A percentile compares a stretch with the other conserved stretches of the same genome.
Evolutionary conservation across 1,284 basidiomycete species (phyloP).

Genomic region (Ceratobasidium sp.): DNA sequence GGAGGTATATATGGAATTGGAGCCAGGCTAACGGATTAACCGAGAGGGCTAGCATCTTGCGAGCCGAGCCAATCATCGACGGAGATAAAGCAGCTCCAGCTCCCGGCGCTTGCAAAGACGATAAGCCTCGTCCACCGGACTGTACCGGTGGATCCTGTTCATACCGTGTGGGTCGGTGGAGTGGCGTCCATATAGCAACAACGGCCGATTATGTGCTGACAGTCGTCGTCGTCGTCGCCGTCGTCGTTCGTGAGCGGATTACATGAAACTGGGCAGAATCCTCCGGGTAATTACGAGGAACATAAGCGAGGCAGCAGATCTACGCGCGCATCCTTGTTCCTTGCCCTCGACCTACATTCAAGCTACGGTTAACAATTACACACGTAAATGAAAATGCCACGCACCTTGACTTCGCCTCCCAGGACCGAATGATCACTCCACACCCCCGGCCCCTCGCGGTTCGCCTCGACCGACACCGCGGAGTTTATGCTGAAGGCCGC

Average conservation of each 20-base stretch:
- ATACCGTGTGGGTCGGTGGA: constrained; percentile 1
- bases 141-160: neutral
- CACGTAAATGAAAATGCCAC: neutral
- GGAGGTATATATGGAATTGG: constrained; percentile 29
- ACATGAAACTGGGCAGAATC: constrained; percentile 8
- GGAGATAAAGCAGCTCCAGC: constrained; percentile 24
- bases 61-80: constrained; percentile 44
- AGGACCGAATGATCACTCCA: neutral
- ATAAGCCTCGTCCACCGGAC: neutral
- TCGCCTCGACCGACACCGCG: constrained; percentile 3
- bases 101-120: constrained; percentile 23
- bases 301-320: constrained; percentile 2
- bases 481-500: constrained; percentile 18
- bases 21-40: constrained; percentile 37
- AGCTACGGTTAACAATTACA: neutral
- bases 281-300: constrained; percentile 9
- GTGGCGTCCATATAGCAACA: constrained; percentile 14
- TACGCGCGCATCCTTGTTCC: constrained; percentile 5
- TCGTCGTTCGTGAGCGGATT: neutral
- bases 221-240: neutral
- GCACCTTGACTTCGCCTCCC: neutral
- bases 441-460: constrained; percentile 14
- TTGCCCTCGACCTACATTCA: constrained; percentile 14
- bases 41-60: constrained; percentile 4
- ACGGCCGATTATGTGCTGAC: constrained; percentile 10